Evolutionary conservation across 2,329 filamentous ascomycete species (phyloP).

Genomic region (Dactylonectria estremocensis): DNA sequence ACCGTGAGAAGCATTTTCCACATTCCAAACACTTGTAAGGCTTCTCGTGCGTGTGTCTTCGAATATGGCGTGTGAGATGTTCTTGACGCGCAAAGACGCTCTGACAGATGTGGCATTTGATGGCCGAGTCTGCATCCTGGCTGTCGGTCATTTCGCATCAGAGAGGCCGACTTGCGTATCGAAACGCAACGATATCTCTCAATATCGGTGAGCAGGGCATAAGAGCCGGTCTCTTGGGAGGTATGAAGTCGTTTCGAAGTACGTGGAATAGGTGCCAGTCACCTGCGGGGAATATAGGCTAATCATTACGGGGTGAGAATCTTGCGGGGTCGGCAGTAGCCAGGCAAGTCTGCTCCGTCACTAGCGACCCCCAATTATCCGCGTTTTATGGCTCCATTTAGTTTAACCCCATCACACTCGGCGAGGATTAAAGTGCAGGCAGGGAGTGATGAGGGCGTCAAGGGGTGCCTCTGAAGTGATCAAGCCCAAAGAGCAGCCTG

Average conservation of each 20-base stretch:
- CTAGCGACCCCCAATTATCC: neutral
- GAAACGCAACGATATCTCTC: neutral
- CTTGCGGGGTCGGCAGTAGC: neutral
- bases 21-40: constrained; percentile 33
- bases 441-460: no score
- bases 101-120: constrained; percentile 28
- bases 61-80: constrained; percentile 36
- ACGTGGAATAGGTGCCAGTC: neutral
- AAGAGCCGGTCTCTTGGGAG: neutral
- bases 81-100: constrained; percentile 32
- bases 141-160: neutral
- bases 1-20: constrained; percentile 35
- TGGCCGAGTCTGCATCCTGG: neutral
- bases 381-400: no score
- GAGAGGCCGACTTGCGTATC: neutral
- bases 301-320: neutral
- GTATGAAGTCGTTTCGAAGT: neutral
- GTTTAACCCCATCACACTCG: no score
- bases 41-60: constrained; percentile 37
- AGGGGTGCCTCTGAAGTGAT: no score
- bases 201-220: neutral
- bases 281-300: no score
- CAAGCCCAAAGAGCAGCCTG: no score
- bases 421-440: no score
- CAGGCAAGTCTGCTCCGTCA: neutral